These are phyloP conservation scores for Poa pratensis DNA, from an alignment of 176 grass and related monocot genomes.

Conservation along the genomic window DNA sequence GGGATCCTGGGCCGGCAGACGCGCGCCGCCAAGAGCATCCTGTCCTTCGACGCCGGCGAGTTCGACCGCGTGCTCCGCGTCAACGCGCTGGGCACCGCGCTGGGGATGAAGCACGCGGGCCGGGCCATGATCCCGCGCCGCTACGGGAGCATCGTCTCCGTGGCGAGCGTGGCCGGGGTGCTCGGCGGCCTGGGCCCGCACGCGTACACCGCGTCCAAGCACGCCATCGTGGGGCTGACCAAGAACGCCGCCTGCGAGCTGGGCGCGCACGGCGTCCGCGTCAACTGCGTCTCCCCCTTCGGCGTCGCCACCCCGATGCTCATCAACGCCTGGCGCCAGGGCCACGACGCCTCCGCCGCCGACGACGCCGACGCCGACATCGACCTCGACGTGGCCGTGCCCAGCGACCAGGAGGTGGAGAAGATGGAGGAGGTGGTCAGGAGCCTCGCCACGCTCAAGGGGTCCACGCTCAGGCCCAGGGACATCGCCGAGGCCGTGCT, in stretches of 20 bases:
- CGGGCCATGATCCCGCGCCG: conserved; percentile 66
- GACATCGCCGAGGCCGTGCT: conserved; percentile 93
- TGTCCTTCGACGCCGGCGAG: conserved; percentile 77
- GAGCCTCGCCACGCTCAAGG: conserved; percentile 75
- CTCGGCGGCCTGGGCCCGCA: conserved; percentile 90
- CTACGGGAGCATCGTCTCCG: conserved; percentile 77
- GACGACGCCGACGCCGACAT: conserved; percentile 35
- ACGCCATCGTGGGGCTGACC: conserved; percentile 93
- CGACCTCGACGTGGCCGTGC: conserved; percentile 37
- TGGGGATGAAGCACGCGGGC: conserved; percentile 98
- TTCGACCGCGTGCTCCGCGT: conserved; percentile 92
- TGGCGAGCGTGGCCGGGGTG: conserved; percentile 91
- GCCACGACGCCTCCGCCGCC: conserved; percentile 41
- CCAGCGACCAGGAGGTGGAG: conserved; percentile 66
- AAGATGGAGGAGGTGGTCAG: conserved; percentile 90
- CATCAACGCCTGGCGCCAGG: conserved; percentile 90
- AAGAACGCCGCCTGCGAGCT: conserved; percentile 97
- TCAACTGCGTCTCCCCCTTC: conserved; percentile 98
- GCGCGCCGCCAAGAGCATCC: conserved; percentile 75
- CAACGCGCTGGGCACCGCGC: conserved; percentile 89
- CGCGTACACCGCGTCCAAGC: conserved; percentile 96
- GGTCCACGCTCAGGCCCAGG: conserved; percentile 63
- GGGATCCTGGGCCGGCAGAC: conserved; percentile 91
- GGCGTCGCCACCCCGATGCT: conserved; percentile 96
- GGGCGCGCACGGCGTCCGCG: conserved; percentile 83